Base-by-base conservation (phyloP, 2,329 filamentous ascomycete genomes). In the Alternaria triticimaculans region DNA sequence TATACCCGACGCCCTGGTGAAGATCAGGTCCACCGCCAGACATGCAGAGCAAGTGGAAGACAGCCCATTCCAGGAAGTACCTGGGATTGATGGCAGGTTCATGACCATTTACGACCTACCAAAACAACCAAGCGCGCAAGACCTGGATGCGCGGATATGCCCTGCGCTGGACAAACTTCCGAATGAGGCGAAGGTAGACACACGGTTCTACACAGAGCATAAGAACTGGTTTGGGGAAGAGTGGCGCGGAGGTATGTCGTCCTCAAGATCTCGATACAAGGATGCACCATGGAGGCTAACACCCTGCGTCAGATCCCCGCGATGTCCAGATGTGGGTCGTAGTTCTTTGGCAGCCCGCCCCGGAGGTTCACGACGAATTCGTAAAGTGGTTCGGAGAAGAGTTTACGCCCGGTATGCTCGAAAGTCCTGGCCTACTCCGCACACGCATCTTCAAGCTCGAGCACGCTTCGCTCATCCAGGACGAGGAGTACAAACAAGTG, bases 91-190 rank as follows among this genome's bases (percentile, higher is more conserved):
- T 6, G 65, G 65, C 15, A 50, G 21, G 5, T 58, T 60, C 12
- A 64, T 70, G 62, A 63, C 67, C 6, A 50, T 66, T 9, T 68
- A 68, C 23, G 67, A 68, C 11, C 7, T 70, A 11, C 57, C 65
- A 5, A 55, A 53, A 30, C 58, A 43, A 15, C 48, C 50, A 15
- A 56, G 58, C 20, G 64, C 60, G 11, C 28, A 57, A 25, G 65
- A 64, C 8, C 6, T 68, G 18, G 60, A 66, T 23, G 45, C 61
- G n/a, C 56, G 61, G 26, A 58, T 68, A 25, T 25, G 33, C 25
- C 61, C 65, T 4, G 26, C 43, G 7, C 11, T 49, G 26, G 54
- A 56, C 41, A 20, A 46, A 10, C 45, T 69, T 25, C 62, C 67
- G 6, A 23, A 33, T 26, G 58, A 58, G 20, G 63, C 63, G 49